These are phyloP conservation scores for Parasarocladium wereldwijsianum DNA, from an alignment of 2,329 filamentous ascomycete species.

Conservation along the genomic window DNA sequence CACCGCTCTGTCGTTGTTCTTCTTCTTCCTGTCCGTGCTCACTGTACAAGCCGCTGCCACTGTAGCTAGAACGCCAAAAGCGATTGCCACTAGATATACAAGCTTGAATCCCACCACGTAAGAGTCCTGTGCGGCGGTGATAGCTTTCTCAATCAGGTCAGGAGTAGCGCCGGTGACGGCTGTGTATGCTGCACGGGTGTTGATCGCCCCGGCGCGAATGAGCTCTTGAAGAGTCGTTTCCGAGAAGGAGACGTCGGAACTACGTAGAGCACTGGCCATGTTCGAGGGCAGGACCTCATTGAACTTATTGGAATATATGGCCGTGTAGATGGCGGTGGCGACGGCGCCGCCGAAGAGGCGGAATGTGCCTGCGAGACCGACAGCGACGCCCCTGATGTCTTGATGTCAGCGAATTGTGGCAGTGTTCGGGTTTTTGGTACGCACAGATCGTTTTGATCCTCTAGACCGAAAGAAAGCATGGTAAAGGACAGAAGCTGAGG, in stretches of 20 bases:
- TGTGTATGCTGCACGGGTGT: constrained; percentile 17
- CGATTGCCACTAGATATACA: constrained; percentile 20
- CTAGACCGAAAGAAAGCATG: constrained; percentile 19
- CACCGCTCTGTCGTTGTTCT: constrained; percentile 14
- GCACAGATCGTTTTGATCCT: constrained; percentile 19
- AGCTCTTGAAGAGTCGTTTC: constrained; percentile 9
- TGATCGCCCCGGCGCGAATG: constrained; percentile 14
- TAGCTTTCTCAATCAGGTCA: constrained; percentile 11
- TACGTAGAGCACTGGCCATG: constrained; percentile 10
- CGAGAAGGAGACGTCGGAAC: constrained; percentile 10
- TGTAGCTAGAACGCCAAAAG: constrained; percentile 16
- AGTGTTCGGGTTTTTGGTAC: no score
- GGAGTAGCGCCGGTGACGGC: constrained; percentile 14
- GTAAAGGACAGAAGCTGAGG: constrained; percentile 17
- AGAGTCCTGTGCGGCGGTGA: constrained; percentile 14
- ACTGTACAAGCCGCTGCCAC: constrained; percentile 16
- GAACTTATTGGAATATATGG: constrained; percentile 17
- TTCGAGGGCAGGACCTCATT: constrained; percentile 9
- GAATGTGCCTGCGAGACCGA: constrained; percentile 21
- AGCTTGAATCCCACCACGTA: constrained; percentile 20
- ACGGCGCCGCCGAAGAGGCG: constrained; percentile 21
- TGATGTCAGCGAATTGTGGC: no score
- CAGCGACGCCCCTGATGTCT: constrained; percentile 19
- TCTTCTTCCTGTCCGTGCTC: constrained; percentile 16
- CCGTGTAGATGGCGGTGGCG: constrained; percentile 22